Evolutionary conservation across 2,329 filamentous ascomycete genomes (phyloP).

Genomic region (Juglanconis oblonga): DNA sequence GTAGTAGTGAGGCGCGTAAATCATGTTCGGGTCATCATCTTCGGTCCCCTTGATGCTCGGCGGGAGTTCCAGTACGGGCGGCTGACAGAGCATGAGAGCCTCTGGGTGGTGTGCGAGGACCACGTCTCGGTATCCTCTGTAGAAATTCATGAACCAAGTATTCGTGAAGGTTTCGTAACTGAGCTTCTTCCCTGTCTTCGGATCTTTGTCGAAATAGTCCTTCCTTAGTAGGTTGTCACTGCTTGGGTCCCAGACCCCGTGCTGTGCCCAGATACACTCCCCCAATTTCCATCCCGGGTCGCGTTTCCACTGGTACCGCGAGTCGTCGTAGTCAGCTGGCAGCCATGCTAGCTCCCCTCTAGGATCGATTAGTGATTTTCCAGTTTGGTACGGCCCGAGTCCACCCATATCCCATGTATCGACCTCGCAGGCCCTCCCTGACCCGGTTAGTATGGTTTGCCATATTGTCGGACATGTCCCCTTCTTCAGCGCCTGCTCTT

Average conservation of each 20-base stretch:
- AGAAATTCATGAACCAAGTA: constrained; percentile 85
- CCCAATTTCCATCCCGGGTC: constrained; percentile 87
- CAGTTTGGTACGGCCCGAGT: constrained; percentile 87
- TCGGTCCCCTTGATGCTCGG: constrained; percentile 81
- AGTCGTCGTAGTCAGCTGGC: constrained; percentile 77
- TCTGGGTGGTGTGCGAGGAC: constrained; percentile 75
- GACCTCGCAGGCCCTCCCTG: constrained; percentile 84
- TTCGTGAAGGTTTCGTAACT: constrained; percentile 88
- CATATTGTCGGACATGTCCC: constrained; percentile 91
- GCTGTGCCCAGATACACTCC: constrained; percentile 95
- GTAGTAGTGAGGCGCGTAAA: constrained; percentile 94
- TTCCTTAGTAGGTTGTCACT: constrained; percentile 76
- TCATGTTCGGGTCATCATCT: constrained; percentile 86
- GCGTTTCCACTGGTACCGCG: constrained; percentile 84
- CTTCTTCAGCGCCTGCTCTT: constrained; percentile 87
- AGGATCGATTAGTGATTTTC: constrained; percentile 79
- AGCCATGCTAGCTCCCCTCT: constrained; percentile 85
- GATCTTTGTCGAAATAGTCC: constrained; percentile 83
- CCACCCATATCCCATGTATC: constrained; percentile 92
- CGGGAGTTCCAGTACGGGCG: constrained; percentile 86
- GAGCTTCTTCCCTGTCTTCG: constrained; percentile 67
- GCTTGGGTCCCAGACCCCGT: constrained; percentile 87
- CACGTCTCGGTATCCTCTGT: constrained; percentile 69
- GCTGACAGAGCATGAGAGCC: constrained; percentile 86
- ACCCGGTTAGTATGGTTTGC: constrained; percentile 90